Evolutionary conservation across 306 rosid genomes (phyloP).

Genomic region (Vigna reflexopilosa): DNA sequence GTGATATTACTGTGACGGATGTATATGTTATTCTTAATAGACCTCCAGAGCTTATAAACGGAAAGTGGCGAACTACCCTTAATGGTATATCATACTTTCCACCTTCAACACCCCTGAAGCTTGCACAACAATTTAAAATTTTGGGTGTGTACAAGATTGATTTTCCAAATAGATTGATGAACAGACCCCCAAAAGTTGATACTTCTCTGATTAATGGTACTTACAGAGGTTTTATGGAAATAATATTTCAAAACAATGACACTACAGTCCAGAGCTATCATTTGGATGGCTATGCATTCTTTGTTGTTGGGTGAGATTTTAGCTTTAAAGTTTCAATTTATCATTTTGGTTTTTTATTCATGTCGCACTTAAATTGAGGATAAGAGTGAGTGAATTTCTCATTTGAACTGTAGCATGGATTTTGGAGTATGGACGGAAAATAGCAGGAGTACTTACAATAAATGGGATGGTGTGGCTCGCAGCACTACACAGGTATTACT

Average conservation of each 20-base stretch:
- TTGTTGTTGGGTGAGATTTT: slow-evolving; percentile 82
- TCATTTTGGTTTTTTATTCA: not conserved
- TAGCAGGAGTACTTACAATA: slow-evolving; percentile 83
- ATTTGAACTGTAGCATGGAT: slow-evolving; percentile 78
- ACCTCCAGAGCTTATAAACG: slow-evolving; percentile 77
- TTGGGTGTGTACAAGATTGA: slow-evolving; percentile 80
- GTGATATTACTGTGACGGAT: slow-evolving; percentile 75
- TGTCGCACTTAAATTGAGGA: slow-evolving; percentile 4
- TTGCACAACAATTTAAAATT: slow-evolving; percentile 77
- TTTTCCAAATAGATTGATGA: slow-evolving; percentile 77
- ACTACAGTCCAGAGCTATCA: slow-evolving; percentile 83
- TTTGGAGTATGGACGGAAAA: slow-evolving; percentile 86
- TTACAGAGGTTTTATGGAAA: slow-evolving; percentile 79
- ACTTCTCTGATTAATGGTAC: slow-evolving; percentile 83
- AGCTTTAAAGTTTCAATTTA: slow-evolving; percentile 17
- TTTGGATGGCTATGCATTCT: slow-evolving; percentile 86
- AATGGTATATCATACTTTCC: slow-evolving; percentile 85
- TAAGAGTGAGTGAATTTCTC: slow-evolving; percentile 36
- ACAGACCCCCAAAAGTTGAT: slow-evolving; percentile 74
- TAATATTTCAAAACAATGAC: slow-evolving; percentile 85
- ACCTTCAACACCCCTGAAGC: slow-evolving; percentile 79
- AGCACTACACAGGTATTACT: slow-evolving; percentile 71
- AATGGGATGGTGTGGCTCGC: slow-evolving; percentile 90
- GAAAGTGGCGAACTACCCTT: slow-evolving; percentile 82
- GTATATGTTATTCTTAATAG: slow-evolving; percentile 69